Evolutionary conservation across 768 basidiomycete species (phyloP), one percentile per base, ranked within the genome.

Genomic region (Mycena belliarum): DNA sequence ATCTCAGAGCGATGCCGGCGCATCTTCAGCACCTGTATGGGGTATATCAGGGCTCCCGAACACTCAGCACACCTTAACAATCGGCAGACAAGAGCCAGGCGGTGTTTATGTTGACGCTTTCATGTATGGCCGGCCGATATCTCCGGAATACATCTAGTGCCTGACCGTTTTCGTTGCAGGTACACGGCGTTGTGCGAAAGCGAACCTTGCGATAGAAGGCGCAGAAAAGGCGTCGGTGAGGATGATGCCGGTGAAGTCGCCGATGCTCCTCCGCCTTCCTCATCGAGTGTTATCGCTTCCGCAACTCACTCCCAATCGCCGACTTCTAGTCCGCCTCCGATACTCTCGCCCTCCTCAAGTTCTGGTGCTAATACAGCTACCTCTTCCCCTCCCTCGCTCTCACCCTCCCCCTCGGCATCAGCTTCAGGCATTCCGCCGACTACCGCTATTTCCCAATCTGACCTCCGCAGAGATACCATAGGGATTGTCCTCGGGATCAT

Each of bases 31-130:
- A n/a, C 42, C 43, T 46, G 49, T 38, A 12, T 51, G 56, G 49
- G 56, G 56, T 45, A 15, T 51, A 15, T 51, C 56, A 26, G 56
- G 56, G 33, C 49, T 57, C 26, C 43, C n/a, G 14, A 46, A 57
- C 56, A 40, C 26, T n/a, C 43, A 57, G 28, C 56, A 57, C 26
- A 38, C 49, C 16, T 51, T 57, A 16, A 51, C 43, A n/a, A 38
- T 57, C 28, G 20, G 42, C 18, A 46, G 49, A 45, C 32, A 25
- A n/a, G 41, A 32, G 15, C 35, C 26, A 18, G 38, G 49, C 15
- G 16, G 32, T 15, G 12, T 51, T 40, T 57, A 44, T 16, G 25
- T 57, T 2, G 45, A 52, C 32, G 45, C 44, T 3, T 57, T 57
- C 37, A 57, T 52, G 56, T 57, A 25, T 25, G 56, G 26, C 18